Base-by-base conservation (phyloP, 192 early-diverging fungal genomes). In the Coemansia sp. region DNA sequence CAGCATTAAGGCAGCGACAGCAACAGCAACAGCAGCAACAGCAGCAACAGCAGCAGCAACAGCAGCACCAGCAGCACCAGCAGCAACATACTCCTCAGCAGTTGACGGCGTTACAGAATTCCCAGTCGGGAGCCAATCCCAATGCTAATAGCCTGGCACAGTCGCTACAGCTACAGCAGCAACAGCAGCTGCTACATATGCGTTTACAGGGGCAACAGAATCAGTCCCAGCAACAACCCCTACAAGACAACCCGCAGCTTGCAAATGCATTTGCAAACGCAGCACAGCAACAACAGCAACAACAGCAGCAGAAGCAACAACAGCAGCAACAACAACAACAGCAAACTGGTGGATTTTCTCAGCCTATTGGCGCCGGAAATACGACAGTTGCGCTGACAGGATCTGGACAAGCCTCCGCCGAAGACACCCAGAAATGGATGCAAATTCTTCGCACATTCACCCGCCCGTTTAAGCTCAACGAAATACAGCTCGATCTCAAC, bases 341-440 rank as follows among this genome's bases (percentile, higher is more conserved):
- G 42, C 59, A 43, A 37, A 25, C 23, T 12, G 43, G 18, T 3
- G 55, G 55, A 34, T 57, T 57, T 34, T 5, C 55, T 57, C 30
- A 18, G 18, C 30, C 30, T n/a, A 3, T 26, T 48, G 9, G 63
- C 59, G n/a, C 59, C 45, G 26, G 23, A n/a, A 51, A 29, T 10
- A 26, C 55, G n/a, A n/a, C 63, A 30, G 29, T 34, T n/a, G n/a
- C n/a, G n/a, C n/a, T n/a, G n/a, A n/a, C n/a, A 45, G 34, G 46
- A 2, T n/a, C 66, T 33, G 30, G 30, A 13, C 53, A 61, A 16
- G 3, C 46, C 16, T 30, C 71, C 1, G 21, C 59, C 1, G 77
- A 74, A 33, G 67, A 64, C 16, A 21, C 59, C 45, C 71, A 70
- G 20, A 29, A 21, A 30, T 79, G 77, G 77, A 28, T 26, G 23